Percentiles rank a stretch among this genome's conserved stretches.
These are phyloP conservation scores for Penicillium sp. DNA, from an alignment of 2,329 filamentous ascomycete species.

Conservation along the genomic window DNA sequence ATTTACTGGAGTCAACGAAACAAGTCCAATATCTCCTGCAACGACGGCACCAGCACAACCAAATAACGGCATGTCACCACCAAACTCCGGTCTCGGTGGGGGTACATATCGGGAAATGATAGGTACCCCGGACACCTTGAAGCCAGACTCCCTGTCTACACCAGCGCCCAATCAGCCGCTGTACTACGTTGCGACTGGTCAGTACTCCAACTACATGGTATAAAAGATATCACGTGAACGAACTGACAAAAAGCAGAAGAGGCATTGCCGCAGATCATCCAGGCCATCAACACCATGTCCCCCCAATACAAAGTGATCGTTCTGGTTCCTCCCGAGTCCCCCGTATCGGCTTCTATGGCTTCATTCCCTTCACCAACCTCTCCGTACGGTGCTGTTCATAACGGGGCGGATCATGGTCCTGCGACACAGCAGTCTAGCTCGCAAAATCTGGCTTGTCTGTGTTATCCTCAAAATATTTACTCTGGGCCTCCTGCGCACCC, in stretches of 20 bases:
- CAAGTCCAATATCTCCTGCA: not conserved
- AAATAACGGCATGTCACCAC: not conserved
- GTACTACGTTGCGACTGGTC: constrained; percentile 20
- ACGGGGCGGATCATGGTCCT: not conserved
- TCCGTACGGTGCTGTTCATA: not conserved
- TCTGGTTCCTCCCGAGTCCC: constrained; percentile 12
- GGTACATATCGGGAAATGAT: not conserved
- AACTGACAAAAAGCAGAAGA: constrained; percentile 10
- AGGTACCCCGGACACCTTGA: not conserved
- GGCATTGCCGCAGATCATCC: constrained; percentile 19
- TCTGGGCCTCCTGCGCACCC: not conserved
- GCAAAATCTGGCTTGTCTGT: not conserved
- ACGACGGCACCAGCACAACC: not conserved
- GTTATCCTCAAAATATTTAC: not conserved
- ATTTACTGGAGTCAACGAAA: not conserved
- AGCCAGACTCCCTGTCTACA: not conserved
- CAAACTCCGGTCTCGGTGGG: not conserved
- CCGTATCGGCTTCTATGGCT: not conserved
- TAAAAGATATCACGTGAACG: not conserved
- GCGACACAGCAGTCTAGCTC: not conserved
- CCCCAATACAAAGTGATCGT: constrained; percentile 21
- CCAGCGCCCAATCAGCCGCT: constrained; percentile 8
- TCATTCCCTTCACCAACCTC: not conserved
- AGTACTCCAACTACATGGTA: not conserved
- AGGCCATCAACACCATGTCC: constrained; percentile 12